Base-by-base conservation (phyloP, 805 yeast species). In the Starmerella bacillaris region DNA sequence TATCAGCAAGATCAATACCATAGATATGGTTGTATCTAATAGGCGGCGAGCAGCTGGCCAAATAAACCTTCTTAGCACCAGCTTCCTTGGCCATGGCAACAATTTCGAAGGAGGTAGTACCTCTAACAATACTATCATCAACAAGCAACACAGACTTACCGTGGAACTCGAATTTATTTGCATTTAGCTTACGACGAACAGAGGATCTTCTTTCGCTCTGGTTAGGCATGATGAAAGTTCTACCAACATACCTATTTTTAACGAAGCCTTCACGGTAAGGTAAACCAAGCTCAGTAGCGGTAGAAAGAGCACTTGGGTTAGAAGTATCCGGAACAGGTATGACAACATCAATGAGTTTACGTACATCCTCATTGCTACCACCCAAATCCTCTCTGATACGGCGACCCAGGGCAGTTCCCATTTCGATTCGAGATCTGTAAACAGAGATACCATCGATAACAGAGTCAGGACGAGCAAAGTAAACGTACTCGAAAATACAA, bases 71-170 rank as follows among this genome's bases (percentile, higher is more conserved):
- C 41, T 70, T 74, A 30, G 98, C 98, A 39, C 98, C 98, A 4
- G 96, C 94, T 57, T 89, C 98, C 48, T 78, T 70, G n/a, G 98
- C 98, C 98, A 89, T 89, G 46, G 74, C 77, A 22, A 89, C 92
- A 45, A 89, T 89, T 61, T 89, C 98, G 55, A 72, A 78, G 5
- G 95, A 83, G 3, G 98, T 89, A 16, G 98, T 89, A 43, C 98
- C 98, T 55, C 98, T 73, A 7, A 89, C 98, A 45, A 89, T 86
- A 19, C 95, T 82, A 58, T 89, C 98, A 58, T 89, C 98, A 30
- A 89, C 95, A 36, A 89, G 67, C 43, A 89, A 63, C 17, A 89
- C 96, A 42, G 73, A 74, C 49, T 82, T 72, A 43, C 72, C 89
- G 44, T 69, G 67, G 55, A 89, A 89, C 60, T 89, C 98, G 31